Evolutionary conservation across 148 eudicot species (phyloP), one percentile per base, ranked within the genome.

Genomic region (Nepenthes mirabilis): DNA sequence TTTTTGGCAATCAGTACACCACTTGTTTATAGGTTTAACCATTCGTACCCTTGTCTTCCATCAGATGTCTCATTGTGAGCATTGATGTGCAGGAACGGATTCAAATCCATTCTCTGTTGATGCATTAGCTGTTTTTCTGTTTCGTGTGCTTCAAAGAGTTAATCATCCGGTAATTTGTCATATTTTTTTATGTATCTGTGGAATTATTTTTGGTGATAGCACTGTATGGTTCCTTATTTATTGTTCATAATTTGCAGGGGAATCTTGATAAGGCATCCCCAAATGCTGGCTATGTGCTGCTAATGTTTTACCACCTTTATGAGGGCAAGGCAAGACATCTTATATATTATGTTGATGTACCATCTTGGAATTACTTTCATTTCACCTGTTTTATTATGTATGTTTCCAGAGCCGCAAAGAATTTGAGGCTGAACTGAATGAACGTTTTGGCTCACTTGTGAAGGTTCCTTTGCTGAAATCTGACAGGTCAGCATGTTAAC

Each of bases 381-480:
- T 55, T 53, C 9, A 43, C 35, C 54, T 33, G 13, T 33, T 49
- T 36, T 54, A 48, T 11, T 57, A 52, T 51, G 49, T 49, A 60
- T 60, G 66, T 57, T 72, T 37, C 60, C 85, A 91, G 98, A 79
- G 63, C 47, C 96, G 91, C 35, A 59, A 62, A 62, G 96, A 88
- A 68, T 93, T 93, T 76, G 98, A 93, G 61, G 65, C 76, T 52
- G 96, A 93, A 66, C 79, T 93, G 12, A 77, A 83, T 64, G 98
- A 93, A 75, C 98, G 96, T 50, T 93, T 93, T 72, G 98, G 98
- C 52, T 83, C 96, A 11, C 70, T 93, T 66, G 87, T 93, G 52
- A 88, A 84, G 80, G 88, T 93, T 83, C 98, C 95, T 48, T 72
- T 93, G 63, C 80, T 93, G 65, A 76, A 80, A 67, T 57, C 88